These are phyloP conservation scores for Nepenthes mirabilis DNA, from an alignment of 148 eudicot genomes.

Conservation along the genomic window DNA sequence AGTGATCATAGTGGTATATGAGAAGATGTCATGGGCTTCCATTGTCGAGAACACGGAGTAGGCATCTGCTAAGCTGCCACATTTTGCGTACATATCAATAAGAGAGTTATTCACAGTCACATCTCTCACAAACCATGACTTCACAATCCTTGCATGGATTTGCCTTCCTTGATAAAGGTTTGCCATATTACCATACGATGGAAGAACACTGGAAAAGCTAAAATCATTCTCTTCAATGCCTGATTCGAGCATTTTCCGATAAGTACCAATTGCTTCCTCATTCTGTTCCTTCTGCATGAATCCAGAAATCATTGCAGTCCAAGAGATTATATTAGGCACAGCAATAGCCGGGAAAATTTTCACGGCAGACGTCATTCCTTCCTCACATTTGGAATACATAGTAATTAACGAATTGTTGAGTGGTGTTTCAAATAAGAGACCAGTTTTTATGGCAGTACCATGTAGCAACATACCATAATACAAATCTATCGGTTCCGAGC, in stretches of 20 bases:
- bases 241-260: slow-evolving; percentile 17
- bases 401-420: slow-evolving; percentile 28
- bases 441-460: slow-evolving; percentile 17
- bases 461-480: slow-evolving; percentile 22
- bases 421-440: slow-evolving; percentile 19
- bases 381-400: slow-evolving; percentile 31
- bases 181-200: slow-evolving; percentile 22
- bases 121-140: slow-evolving; percentile 17
- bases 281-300: slow-evolving; percentile 22
- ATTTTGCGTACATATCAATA: slow-evolving; percentile 32
- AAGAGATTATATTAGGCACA: slow-evolving; percentile 25
- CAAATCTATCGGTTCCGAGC: slow-evolving; percentile 14
- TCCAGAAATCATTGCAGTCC: slow-evolving; percentile 33
- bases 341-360: slow-evolving; percentile 12
- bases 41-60: slow-evolving; percentile 18
- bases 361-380: slow-evolving; percentile 16
- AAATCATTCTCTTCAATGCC: slow-evolving; percentile 22
- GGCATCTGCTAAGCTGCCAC: slow-evolving; percentile 28
- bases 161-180: slow-evolving; percentile 19
- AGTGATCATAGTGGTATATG: slow-evolving; percentile 26
- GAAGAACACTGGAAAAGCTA: slow-evolving; percentile 23
- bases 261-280: slow-evolving; percentile 16
- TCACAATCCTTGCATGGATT: slow-evolving; percentile 23
- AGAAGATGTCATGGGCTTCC: slow-evolving; percentile 22
- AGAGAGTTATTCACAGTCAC: slow-evolving; percentile 25